A percentile compares a stretch with the other conserved stretches of the same genome.
Conservation (phyloP, 805 yeast genomes). For the Saccharomycopsis oosterbeekiorum region DNA sequence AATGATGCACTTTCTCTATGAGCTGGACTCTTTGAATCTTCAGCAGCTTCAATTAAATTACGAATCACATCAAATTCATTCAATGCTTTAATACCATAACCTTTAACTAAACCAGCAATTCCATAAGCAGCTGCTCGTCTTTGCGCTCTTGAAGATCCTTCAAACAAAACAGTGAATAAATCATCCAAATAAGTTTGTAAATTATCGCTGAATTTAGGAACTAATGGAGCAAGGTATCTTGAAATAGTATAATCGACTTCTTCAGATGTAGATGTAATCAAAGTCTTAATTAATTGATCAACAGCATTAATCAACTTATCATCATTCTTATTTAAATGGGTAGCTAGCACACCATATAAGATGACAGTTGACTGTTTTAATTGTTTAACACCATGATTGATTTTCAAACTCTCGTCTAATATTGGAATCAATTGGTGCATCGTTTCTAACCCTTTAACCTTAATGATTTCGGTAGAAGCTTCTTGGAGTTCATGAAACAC, state of each 20-base stretch:
- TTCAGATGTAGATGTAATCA: conserved; percentile 73
- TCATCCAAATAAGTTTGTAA: conserved; percentile 46
- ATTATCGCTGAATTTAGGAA: conserved; percentile 41
- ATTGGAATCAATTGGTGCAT: conserved; percentile 73
- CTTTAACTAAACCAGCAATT: conserved; percentile 85
- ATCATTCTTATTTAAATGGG: conserved; percentile 64
- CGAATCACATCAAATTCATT: conserved; percentile 71
- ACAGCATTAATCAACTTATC: conserved; percentile 53
- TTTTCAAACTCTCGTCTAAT: conserved; percentile 57
- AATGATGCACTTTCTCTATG: conserved; percentile 83
- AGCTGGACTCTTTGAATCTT: conserved; percentile 65
- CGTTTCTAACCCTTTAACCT: conserved; percentile 49
- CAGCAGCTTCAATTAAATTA: conserved; percentile 69
- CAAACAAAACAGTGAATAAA: conserved; percentile 51
- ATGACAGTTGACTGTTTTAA: conserved; percentile 76
- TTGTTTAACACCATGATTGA: conserved; percentile 42
- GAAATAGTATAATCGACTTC: conserved; percentile 84
- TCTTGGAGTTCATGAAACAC: conserved; percentile 80
- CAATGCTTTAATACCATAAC: conserved; percentile 73
- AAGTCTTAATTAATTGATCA: conserved; percentile 58
- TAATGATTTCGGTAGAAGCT: conserved; percentile 73
- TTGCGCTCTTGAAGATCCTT: conserved; percentile 36
- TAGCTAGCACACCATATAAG: conserved; percentile 84
- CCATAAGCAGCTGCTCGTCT: conserved; percentile 96
- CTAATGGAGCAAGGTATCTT: conserved; percentile 78